phyloP scores from a whole-genome alignment of 306 rosid species.

The Canavalia gladiata region DNA sequence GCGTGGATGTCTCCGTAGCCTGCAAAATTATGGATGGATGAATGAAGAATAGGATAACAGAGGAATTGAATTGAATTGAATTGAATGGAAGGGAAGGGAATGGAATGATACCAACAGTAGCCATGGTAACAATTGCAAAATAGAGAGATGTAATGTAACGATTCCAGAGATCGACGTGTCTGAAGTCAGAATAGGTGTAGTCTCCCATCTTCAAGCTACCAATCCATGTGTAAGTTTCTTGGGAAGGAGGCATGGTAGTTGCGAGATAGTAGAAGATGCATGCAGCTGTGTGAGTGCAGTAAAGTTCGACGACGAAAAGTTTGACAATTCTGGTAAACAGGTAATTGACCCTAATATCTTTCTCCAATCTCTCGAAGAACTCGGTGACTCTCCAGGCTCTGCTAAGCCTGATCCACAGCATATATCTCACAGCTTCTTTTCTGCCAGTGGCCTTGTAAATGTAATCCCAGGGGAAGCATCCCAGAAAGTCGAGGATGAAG shows the following conservation, averaged over 20 bases:
- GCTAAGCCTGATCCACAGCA: constrained; percentile 66
- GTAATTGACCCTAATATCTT: constrained; percentile 67
- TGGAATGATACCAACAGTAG: constrained; percentile 56
- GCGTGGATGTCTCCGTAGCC: constrained; percentile 83
- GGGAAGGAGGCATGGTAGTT: constrained; percentile 60
- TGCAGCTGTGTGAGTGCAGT: constrained; percentile 77
- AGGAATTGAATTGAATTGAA: neutral
- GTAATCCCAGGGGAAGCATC: constrained; percentile 78
- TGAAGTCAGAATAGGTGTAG: constrained; percentile 62
- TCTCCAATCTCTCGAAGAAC: constrained; percentile 64
- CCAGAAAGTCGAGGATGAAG: constrained; percentile 60
- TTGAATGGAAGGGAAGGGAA: neutral
- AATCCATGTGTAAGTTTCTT: constrained; percentile 77
- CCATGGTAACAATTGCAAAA: constrained; percentile 80
- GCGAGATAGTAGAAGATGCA: constrained; percentile 78
- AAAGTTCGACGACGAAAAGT: constrained; percentile 72
- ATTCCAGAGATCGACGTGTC: constrained; percentile 68
- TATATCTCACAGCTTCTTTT: constrained; percentile 60
- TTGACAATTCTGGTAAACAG: constrained; percentile 61
- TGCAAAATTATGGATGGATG: neutral
- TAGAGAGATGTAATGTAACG: constrained; percentile 73
- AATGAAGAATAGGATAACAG: no score
- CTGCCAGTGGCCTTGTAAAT: constrained; percentile 66
- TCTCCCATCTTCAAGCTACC: constrained; percentile 77
- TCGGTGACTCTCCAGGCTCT: constrained; percentile 64